These are phyloP conservation scores for Rickenella mellea DNA, from an alignment of 768 basidiomycete species.

Conservation along the genomic window DNA sequence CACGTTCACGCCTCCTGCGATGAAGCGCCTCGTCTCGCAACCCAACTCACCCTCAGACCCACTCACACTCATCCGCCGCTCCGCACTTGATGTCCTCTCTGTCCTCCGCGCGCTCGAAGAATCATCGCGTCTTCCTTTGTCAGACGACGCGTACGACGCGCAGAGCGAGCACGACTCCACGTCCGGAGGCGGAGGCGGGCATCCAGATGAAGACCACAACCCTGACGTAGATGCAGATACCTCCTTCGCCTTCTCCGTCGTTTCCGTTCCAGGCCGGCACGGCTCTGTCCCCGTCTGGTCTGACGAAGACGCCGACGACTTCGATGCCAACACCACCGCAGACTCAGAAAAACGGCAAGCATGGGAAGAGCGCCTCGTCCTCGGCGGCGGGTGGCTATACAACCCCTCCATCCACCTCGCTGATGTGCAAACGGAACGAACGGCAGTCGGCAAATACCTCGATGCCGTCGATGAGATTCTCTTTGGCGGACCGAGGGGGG, in stretches of 20 bases:
- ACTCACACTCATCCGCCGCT: conserved; percentile 58
- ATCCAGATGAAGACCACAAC: conserved; percentile 13
- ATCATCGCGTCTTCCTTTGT: conserved; percentile 59
- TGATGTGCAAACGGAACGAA: conserved; percentile 48
- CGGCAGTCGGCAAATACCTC: conserved; percentile 50
- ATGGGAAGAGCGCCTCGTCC: conserved; percentile 76
- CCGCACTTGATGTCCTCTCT: conserved; percentile 77
- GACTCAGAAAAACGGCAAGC: conserved; percentile 47
- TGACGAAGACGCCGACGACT: conserved; percentile 45
- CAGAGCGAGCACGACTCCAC: conserved; percentile 55
- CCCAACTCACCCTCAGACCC: conserved; percentile 41
- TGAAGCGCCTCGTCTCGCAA: conserved; percentile 24
- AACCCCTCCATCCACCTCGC: conserved; percentile 48
- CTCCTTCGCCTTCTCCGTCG: conserved; percentile 57
- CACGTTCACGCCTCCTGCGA: conserved; percentile 23
- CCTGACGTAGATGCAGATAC: conserved; percentile 42
- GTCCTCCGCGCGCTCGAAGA: conserved; percentile 78
- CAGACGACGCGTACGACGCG: conserved; percentile 76
- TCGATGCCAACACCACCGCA: conserved; percentile 35
- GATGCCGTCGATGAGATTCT: conserved; percentile 75
- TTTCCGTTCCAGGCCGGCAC: conserved; percentile 57
- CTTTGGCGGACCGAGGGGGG: conserved; percentile 47
- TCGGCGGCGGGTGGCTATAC: conserved; percentile 81
- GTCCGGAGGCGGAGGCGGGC: conserved; percentile 12
- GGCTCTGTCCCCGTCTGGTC: conserved; percentile 76